A percentile compares a stretch with the other conserved stretches of the same genome.
Evolutionary conservation across 164 flowering plant genomes (phyloP).

Genomic region (Nymphaea colorata): DNA sequence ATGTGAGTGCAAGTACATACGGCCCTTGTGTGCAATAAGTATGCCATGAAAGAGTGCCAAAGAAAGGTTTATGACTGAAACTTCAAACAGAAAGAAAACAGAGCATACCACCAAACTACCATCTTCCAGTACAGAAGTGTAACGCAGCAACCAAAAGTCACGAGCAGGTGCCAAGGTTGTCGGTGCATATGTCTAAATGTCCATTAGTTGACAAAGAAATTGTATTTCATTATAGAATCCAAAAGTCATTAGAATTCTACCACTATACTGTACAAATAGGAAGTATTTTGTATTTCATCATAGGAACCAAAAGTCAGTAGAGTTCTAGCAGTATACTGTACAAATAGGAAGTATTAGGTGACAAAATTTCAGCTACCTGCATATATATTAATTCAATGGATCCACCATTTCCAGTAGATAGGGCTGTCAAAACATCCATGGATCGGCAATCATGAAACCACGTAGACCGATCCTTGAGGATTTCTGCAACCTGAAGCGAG

Average conservation of each 20-base stretch:
- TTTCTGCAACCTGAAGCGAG: slow-evolving; percentile 70
- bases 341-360: too few relatives aligned
- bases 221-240: neutral
- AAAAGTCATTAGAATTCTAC: too few relatives aligned
- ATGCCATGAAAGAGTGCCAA: too few relatives aligned
- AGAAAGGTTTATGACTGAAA: neutral
- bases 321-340: too few relatives aligned
- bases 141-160: slow-evolving; percentile 91
- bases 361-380: slow-evolving; percentile 46
- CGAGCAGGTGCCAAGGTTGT: slow-evolving; percentile 96
- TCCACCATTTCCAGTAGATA: slow-evolving; percentile 95
- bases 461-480: slow-evolving; percentile 91
- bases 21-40: too few relatives aligned
- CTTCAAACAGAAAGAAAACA: neutral
- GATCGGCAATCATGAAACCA: slow-evolving; percentile 97
- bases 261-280: too few relatives aligned
- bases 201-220: slow-evolving; percentile 3
- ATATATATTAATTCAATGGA: slow-evolving; percentile 90
- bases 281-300: neutral
- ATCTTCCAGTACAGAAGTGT: slow-evolving; percentile 84
- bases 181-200: slow-evolving; percentile 82
- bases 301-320: too few relatives aligned
- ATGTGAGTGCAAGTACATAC: too few relatives aligned
- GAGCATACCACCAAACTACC: slow-evolving; percentile 94
- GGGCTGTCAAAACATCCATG: slow-evolving; percentile 72